Evolutionary conservation across 176 grass and related monocot genomes (phyloP).

Genomic region (Metroxylon sagu): DNA sequence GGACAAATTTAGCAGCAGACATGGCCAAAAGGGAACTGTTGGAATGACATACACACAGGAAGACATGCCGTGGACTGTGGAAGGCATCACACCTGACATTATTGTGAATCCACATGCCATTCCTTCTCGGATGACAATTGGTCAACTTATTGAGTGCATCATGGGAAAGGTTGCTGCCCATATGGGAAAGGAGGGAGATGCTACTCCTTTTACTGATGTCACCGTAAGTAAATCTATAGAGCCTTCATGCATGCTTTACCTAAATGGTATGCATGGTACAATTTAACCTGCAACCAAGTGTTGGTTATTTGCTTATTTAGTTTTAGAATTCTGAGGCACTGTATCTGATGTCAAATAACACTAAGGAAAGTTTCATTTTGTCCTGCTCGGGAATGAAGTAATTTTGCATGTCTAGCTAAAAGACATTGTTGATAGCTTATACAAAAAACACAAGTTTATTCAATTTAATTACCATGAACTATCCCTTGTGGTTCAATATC

Average conservation of each 20-base stretch:
- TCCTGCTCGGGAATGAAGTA: no score
- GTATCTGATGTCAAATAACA: no score
- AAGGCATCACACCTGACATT: slow-evolving; percentile 98
- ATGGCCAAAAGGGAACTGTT: slow-evolving; percentile 97
- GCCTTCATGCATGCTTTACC: background rate
- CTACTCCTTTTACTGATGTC: slow-evolving; percentile 97
- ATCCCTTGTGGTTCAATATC: no score
- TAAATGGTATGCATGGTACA: no score
- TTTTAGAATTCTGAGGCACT: no score
- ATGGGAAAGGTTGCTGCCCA: slow-evolving; percentile 98
- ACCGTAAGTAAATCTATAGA: slow-evolving; percentile 58
- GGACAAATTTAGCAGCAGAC: slow-evolving; percentile 97
- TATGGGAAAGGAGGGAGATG: slow-evolving; percentile 94
- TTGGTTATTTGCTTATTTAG: no score
- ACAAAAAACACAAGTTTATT: no score
- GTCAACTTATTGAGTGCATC: slow-evolving; percentile 97
- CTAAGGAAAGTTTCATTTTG: no score
- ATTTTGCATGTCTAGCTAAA: no score
- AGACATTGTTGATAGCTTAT: no score
- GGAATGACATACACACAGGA: slow-evolving; percentile 99
- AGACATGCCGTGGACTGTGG: slow-evolving; percentile 98
- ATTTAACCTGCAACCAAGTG: no score
- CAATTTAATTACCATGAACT: no score
- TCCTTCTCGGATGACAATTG: slow-evolving; percentile 98
- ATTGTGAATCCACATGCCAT: slow-evolving; percentile 99